Percentiles rank a stretch among this genome's conserved stretches.
phyloP scores from a whole-genome alignment of 2,329 filamentous ascomycete species.

The Claviceps cyperi region DNA sequence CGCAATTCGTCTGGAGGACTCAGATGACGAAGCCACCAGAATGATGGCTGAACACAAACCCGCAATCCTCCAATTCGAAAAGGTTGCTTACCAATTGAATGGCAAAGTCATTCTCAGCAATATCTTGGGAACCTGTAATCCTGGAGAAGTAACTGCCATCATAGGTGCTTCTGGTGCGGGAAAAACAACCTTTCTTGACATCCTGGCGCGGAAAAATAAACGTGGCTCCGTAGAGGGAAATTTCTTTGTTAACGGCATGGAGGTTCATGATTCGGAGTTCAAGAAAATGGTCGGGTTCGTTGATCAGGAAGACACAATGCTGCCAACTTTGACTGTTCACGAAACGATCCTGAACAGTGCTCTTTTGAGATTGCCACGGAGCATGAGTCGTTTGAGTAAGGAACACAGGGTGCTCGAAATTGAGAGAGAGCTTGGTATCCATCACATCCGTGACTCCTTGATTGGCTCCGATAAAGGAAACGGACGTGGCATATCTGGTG shows the following conservation, averaged over 20 bases:
- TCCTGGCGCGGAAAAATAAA: constrained; percentile 94
- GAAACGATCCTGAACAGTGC: constrained; percentile 95
- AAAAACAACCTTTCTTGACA: constrained; percentile 94
- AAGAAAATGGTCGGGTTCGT: constrained; percentile 91
- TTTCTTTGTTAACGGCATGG: constrained; percentile 89
- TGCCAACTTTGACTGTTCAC: constrained; percentile 90
- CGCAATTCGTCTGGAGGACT: constrained; percentile 72
- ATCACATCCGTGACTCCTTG: constrained; percentile 83
- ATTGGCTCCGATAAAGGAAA: constrained; percentile 94
- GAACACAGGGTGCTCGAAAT: constrained; percentile 85
- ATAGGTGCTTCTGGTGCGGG: constrained; percentile 97
- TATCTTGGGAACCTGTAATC: constrained; percentile 76
- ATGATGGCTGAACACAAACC: constrained; percentile 87
- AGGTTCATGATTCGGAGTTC: constrained; percentile 70
- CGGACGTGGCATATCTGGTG: constrained; percentile 88
- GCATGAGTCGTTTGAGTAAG: constrained; percentile 81
- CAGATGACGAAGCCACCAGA: constrained; percentile 73
- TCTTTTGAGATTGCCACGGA: constrained; percentile 73
- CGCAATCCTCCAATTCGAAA: constrained; percentile 73
- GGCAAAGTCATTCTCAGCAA: constrained; percentile 71
- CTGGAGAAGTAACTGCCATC: constrained; percentile 91
- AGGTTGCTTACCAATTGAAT: constrained; percentile 75
- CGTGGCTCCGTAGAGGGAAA: constrained; percentile 63
- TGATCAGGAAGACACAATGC: constrained; percentile 94
- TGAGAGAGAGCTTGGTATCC: constrained; percentile 88